A percentile compares a stretch with the other conserved stretches of the same genome.
Evolutionary conservation across 768 basidiomycete genomes (phyloP).

Genomic region (Xerocomus potaroensis): DNA sequence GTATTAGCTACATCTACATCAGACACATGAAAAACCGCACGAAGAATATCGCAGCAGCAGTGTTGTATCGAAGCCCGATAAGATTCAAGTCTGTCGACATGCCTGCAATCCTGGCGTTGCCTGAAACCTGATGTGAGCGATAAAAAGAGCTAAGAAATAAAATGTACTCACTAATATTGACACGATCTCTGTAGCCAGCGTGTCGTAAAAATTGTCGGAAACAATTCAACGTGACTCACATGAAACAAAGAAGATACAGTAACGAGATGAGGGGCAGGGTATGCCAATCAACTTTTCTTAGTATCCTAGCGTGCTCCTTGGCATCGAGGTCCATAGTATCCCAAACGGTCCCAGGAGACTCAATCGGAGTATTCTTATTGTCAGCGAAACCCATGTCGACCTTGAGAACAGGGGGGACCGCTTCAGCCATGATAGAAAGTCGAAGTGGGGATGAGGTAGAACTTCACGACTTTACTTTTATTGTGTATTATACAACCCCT

Average conservation of each 20-base stretch:
- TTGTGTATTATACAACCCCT: neutral
- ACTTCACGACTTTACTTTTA: no score
- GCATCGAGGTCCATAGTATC: neutral
- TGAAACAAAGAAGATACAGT: conserved; percentile 15
- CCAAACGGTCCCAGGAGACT: neutral
- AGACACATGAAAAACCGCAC: conserved; percentile 10
- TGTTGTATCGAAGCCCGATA: conserved; percentile 35
- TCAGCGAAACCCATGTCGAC: neutral
- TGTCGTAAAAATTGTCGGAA: no score
- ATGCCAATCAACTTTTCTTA: conserved; percentile 20
- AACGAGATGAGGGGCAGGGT: conserved; percentile 16
- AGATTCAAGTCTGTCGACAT: conserved; percentile 38
- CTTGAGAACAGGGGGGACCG: neutral
- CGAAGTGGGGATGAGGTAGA: neutral
- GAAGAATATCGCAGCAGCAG: conserved; percentile 37
- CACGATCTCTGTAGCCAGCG: conserved; percentile 36
- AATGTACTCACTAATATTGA: conserved; percentile 37
- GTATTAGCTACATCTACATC: neutral
- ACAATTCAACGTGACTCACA: conserved; percentile 17
- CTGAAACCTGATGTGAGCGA: conserved; percentile 19
- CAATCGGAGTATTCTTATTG: neutral
- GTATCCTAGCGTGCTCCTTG: conserved; percentile 4
- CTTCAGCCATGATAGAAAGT: conserved; percentile 5
- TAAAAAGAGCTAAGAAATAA: neutral
- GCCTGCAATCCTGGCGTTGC: conserved; percentile 43